Evolutionary conservation across 176 grass and related monocot species (phyloP), one percentile per base, ranked within the genome.

Genomic region (Thinopyrum elongatum): DNA sequence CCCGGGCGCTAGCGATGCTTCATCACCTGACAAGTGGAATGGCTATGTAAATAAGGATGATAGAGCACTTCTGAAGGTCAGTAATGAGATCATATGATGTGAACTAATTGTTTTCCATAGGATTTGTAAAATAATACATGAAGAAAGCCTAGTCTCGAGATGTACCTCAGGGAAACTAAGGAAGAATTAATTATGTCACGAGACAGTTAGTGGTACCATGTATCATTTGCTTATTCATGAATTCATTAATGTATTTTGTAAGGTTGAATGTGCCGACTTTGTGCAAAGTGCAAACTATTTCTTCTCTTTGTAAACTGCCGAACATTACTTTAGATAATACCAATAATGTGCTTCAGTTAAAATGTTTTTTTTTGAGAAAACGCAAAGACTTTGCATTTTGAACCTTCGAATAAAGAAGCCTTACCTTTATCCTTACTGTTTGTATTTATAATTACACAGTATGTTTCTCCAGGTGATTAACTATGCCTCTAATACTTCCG

Each of bases 11-110:
- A 53, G 53, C n/a, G 84, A 94, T 75, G 79, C 25, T 76, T 85
- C 79, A 66, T 51, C 90, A 86, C 47, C 60, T 58, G 84, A 89
- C 23, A 91, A 73, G 36, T 89, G 88, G 90, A 92, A 98, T 25
- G 90, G 93, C 65, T 95, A 98, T 82, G 96, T 98, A 23, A 87
- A 98, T 89, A 88, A 94, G 82, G 84, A 95, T 86, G 96, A 95
- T 38, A 76, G 96, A 53, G 90, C 96, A 86, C 96, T 98, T 91
- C 79, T 98, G 59, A 98, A 98, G 96, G 96, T 98, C 35, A 69
- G 17, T 81, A 44, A 65, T 23, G 62, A 92, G 47, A 15, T 71
- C n/a, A 58, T 55, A 70, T 85, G 38, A 53, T 84, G 33, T 80
- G 36, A 86, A 81, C 39, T 65, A 41, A 47, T 74, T 66, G 46